Percentiles rank a stretch among this genome's conserved stretches.
Conservation (phyloP, 768 basidiomycete species). For the Boletus vinaceobasis region DNA sequence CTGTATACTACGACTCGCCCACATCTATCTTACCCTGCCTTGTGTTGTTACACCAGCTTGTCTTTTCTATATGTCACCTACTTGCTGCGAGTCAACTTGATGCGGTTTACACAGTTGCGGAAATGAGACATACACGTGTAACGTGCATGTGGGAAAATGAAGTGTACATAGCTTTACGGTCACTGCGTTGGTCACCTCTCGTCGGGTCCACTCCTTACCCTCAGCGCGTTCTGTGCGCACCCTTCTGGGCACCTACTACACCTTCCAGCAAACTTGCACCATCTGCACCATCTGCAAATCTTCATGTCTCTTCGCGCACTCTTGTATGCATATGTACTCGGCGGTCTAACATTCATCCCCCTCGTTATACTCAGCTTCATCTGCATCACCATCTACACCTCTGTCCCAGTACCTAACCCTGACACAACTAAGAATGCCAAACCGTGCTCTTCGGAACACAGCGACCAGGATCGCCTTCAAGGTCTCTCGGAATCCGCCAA, state of each 20-base stretch:
- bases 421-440: conserved; percentile 42
- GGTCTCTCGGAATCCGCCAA: conserved; percentile 26
- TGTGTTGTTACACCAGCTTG: not conserved
- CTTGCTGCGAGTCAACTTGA: conserved; percentile 5
- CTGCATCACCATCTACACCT: conserved; percentile 74
- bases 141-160: conserved; percentile 13
- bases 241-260: not conserved
- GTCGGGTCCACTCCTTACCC: not conserved
- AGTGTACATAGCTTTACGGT: not conserved
- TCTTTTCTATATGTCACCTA: not conserved
- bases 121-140: conserved; percentile 15
- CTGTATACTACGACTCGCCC: not conserved
- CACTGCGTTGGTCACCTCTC: not conserved
- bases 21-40: not conserved
- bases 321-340: conserved; percentile 82
- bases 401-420: conserved; percentile 67
- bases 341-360: conserved; percentile 88
- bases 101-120: conserved; percentile 7
- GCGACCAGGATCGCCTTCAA: conserved; percentile 26
- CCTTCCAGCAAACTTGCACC: not conserved
- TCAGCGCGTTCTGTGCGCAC: not conserved
- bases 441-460: conserved; percentile 13
- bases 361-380: conserved; percentile 58
- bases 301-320: conserved; percentile 63
- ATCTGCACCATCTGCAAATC: not conserved